Base-by-base conservation (phyloP, 805 yeast genomes). In the Jamesozyma jinghongensis region DNA sequence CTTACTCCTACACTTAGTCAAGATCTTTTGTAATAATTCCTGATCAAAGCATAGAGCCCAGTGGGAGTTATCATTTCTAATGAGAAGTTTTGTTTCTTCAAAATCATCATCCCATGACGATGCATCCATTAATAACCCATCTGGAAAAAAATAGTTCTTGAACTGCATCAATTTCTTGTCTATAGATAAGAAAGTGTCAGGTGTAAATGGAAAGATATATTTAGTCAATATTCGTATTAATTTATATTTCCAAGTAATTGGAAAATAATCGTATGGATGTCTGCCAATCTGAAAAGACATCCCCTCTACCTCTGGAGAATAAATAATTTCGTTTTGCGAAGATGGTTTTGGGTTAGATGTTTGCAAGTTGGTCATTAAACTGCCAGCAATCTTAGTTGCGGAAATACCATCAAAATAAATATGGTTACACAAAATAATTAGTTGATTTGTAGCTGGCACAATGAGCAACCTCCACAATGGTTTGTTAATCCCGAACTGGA, bases 391-490 rank as follows among this genome's bases (percentile, higher is more conserved):
- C 10, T 46, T 43, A 2, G 50, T 50, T 18, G 51, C 45, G 1
- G 60, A 50, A 36, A 55, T 44, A 7, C 63, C 63, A 45, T 58
- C 63, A 38, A 51, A 51, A 14, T 56, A 40, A 2, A 47, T 47
- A 41, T 58, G 63, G 32, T 56, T 57, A 16, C 51, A 38, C 12
- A 52, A 33, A 12, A 58, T 30, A 10, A 54, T 16, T 25, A 57
- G n/a, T 16, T 46, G 45, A 13, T 45, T 48, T 11, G 40, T 34
- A 20, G 39, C 31, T 4, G 49, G 49, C 2, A 52, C 16, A 1
- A 53, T 31, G 11, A 58, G 35, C 6, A 58, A 18, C 37, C 50
- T 57, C 62, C 62, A 58, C n/a, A 58, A 35, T 4, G 57, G 59
- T 22, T 36, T 41, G 14, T 47, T 41, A 3, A 26, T 38, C 20